Evolutionary conservation across 768 basidiomycete species (phyloP).

Genomic region (Suillus fuscotomentosus): DNA sequence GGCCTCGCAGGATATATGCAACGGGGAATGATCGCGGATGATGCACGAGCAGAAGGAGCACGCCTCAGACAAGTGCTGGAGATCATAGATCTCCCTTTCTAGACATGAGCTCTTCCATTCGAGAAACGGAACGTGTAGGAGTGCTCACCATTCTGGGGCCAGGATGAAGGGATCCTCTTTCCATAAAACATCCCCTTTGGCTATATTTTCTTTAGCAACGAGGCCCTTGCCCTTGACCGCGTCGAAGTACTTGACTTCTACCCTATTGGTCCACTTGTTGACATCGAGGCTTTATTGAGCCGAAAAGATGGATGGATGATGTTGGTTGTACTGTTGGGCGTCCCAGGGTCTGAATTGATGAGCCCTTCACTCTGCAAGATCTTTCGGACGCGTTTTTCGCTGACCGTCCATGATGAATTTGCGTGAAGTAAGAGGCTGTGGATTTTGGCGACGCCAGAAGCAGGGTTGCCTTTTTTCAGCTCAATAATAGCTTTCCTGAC

Average conservation of each 20-base stretch:
- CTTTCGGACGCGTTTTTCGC: constrained; percentile 80
- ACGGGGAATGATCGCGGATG: constrained; percentile 40
- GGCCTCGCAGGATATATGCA: constrained; percentile 53
- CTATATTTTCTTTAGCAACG: constrained; percentile 65
- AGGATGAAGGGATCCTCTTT: constrained; percentile 80
- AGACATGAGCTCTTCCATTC: not conserved
- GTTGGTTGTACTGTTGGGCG: constrained; percentile 5
- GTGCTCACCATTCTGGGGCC: constrained; percentile 73
- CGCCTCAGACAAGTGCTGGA: constrained; percentile 56
- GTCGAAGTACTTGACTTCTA: constrained; percentile 67
- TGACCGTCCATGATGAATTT: constrained; percentile 73
- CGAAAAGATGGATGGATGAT: constrained; percentile 57
- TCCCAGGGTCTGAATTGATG: constrained; percentile 22
- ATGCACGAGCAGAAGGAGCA: constrained; percentile 78
- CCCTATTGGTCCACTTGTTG: constrained; percentile 57
- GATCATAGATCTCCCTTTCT: constrained; percentile 73
- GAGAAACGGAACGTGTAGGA: not conserved
- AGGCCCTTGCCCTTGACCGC: constrained; percentile 80
- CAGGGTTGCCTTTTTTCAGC: constrained; percentile 57
- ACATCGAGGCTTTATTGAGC: constrained; percentile 65
- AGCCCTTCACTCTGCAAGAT: constrained; percentile 61
- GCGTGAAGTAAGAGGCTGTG: constrained; percentile 57
- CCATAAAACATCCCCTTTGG: constrained; percentile 77
- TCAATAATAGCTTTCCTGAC: constrained; percentile 53
- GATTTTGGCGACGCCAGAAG: constrained; percentile 70